Base-by-base conservation (phyloP, 2,329 filamentous ascomycete genomes). In the Biscogniauxia mediterranea region DNA sequence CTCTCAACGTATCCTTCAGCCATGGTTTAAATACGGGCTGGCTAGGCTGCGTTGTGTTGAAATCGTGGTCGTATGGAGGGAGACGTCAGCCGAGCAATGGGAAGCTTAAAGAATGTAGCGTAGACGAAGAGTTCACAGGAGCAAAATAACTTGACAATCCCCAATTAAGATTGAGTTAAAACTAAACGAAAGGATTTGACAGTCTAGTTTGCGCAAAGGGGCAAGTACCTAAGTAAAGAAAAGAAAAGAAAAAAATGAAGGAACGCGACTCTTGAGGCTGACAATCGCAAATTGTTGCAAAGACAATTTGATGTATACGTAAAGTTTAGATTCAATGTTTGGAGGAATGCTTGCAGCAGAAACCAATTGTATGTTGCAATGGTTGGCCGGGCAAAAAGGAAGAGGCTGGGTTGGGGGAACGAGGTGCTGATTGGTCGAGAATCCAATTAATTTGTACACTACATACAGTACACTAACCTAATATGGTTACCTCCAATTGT, bases 1-100 rank as follows among this genome's bases (percentile, higher is more conserved):
- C 71, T 69, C 11, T 74, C 70, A 59, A 65, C 57, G 62, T 71
- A 68, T 59, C 71, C 70, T 17, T 73, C 70, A 53, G 71, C 69
- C 72, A 74, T 74, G 5, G 42, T 49, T 26, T 50, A 17, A 17
- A 50, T 11, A 26, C n/a, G 20, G 5, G 5, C 55, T 54, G 1
- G 52, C 4, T 46, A 19, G 23, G 58, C 3, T 19, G 11, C 2
- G 11, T 50, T 8, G 19, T 32, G 8, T 17, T 50, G 32, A 17
- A 25, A 55, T 15, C 38, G 38, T n/a, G 17, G 38, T n/a, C 2
- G 38, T n/a, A 4, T 15, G 17, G 55, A 46, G 9, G 21, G 56
- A 25, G 21, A 57, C 17, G 50, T 54, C 15, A n/a, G 17, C 15
- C 38, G 38, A n/a, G 38, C 17, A n/a, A 46, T 46, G 17, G 38